Base-by-base conservation (phyloP, 768 basidiomycete species). In the Suillus decipiens region DNA sequence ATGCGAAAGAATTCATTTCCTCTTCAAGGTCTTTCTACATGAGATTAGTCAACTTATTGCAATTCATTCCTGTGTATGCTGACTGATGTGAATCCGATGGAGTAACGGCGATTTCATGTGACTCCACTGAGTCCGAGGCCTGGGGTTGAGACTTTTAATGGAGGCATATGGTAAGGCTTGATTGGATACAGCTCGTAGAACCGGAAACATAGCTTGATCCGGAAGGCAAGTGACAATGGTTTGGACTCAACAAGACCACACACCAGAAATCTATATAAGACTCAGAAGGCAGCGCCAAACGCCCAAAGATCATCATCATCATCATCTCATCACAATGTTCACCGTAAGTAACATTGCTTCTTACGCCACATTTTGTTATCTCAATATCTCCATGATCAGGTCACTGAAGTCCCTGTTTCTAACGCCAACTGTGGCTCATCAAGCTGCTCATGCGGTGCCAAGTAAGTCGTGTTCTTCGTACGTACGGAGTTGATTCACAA, bases 211-310 rank as follows among this genome's bases (percentile, higher is more conserved):
- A 7, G n/a, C 45, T 24, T 47, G 22, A 47, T 47, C 45, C 1
- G 22, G 22, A 24, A 24, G 5, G 4, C 8, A 41, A 41, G 41
- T 41, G 22, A 45, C 47, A n/a, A 28, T 14, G 7, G 24, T 24
- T 48, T 48, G 47, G 24, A 24, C 24, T 19, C 22, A 37, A 56
- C 36, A 56, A 56, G 37, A 24, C 36, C 36, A 39, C 24, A 37
- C 55, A 56, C 55, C 17, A 22, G 55, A 28, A 37, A 56, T 17
- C 22, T 39, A 56, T 56, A 56, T 17, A 56, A 56, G 55, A 48
- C n/a, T n/a, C n/a, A n/a, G n/a, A n/a, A 22, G 17, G 17, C 17
- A 31, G 1, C 17, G 17, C 33, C 5, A 2, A 45, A 9, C 3
- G 0, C 14, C 24, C 14, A 28, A 15, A 9, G 10, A 45, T 17